Percentiles rank a stretch among this genome's conserved stretches.
phyloP scores from a whole-genome alignment of 768 basidiomycete species.

The Rhodotorula taiwanensis region DNA sequence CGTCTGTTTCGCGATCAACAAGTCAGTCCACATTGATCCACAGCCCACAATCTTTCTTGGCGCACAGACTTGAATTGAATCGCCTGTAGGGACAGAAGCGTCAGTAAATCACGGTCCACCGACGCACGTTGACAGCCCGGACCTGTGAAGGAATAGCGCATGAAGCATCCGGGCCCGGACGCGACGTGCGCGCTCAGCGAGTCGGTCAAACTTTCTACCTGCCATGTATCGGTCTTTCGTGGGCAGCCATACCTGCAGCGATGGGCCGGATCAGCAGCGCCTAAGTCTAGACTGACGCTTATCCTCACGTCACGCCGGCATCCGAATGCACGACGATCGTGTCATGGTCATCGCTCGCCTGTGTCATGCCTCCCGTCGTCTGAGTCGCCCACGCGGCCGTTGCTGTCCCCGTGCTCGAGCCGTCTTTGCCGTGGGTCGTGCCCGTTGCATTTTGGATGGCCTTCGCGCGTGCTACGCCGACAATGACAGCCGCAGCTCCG shows the following conservation, averaged over 20 bases:
- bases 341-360: neutral
- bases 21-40: too few relatives aligned
- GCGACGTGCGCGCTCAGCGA: conserved; percentile 7
- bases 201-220: neutral
- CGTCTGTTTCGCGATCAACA: neutral
- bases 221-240: conserved; percentile 5
- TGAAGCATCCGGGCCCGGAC: conserved; percentile 14
- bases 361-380: neutral
- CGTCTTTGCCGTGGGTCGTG: too few relatives aligned
- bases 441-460: too few relatives aligned
- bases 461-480: too few relatives aligned
- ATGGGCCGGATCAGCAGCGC: too few relatives aligned
- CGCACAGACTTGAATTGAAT: conserved; percentile 16
- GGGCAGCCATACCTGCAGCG: conserved; percentile 13
- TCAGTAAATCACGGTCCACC: neutral
- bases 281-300: too few relatives aligned
- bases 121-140: neutral
- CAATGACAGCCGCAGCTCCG: too few relatives aligned
- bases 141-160: conserved; percentile 12
- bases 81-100: neutral
- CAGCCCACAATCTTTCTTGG: too few relatives aligned
- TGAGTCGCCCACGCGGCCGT: conserved; percentile 1
- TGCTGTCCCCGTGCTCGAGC: neutral
- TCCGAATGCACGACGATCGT: neutral
- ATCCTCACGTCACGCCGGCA: neutral